Evolutionary conservation across 73 alveolate species (phyloP), one percentile per base, ranked within the genome.

Genomic region (Blepharisma japonicum): DNA sequence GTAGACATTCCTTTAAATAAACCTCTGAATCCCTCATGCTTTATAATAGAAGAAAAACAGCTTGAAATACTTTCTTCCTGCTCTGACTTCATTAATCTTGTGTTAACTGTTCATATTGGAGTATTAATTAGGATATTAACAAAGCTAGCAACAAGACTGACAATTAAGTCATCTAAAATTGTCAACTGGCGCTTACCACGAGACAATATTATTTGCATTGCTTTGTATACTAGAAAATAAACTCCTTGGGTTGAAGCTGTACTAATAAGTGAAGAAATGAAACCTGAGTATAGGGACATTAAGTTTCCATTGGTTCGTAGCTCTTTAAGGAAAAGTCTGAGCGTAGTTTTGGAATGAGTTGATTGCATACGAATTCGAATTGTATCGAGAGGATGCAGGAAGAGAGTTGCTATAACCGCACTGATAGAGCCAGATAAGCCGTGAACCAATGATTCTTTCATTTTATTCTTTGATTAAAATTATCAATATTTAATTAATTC

Each of bases 391-490:
- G 74, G 74, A 61, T 61, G 74, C 14, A 61, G 4, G 11, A 61
- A 1, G 4, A 39, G 47, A 9, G 74, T 61, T 1, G 74, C 38
- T 1, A 61, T 39, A 14, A 25, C 23, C 74, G 74, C 14, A 48
- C 49, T 18, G 39, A 61, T 0, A 8, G 49, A n/a, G 14, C 74
- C 74, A 14, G 74, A 61, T 3, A 61, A 9, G 18, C 74, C 74
- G 48, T 61, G 74, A 39, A 61, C 46, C 47, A 61, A 25, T 8
- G 14, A 14, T 61, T 61, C 74, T 61, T 61, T 39, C 74, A 61
- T 61, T 61, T 25, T 32, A 32, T 32, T 32, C 42, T 32, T 32
- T 0, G 3, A 1, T 32, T 1, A 32, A 32, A 32, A 32, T 32
- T 32, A 32, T n/a, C n/a, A n/a, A n/a, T n/a, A n/a, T 32, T 1